Conservation (phyloP, 2,329 filamentous ascomycete genomes). For the Stachybotrys chartarum region DNA sequence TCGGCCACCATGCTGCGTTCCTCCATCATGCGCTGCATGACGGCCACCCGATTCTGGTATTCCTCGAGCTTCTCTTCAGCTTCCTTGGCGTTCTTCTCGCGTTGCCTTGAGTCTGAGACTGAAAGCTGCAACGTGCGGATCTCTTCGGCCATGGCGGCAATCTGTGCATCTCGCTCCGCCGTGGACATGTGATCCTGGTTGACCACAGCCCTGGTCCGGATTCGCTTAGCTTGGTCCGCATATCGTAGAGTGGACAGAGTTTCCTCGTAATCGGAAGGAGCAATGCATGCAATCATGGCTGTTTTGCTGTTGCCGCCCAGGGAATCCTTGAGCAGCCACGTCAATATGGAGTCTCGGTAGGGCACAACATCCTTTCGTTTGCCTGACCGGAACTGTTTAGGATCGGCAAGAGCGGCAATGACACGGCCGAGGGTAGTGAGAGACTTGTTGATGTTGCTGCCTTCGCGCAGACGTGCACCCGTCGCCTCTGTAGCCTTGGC, state of each 20-base stretch:
- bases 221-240: conserved; percentile 94
- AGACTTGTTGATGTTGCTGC: conserved; percentile 98
- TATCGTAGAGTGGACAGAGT: conserved; percentile 94
- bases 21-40: conserved; percentile 94
- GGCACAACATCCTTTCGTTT: conserved; percentile 67
- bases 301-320: conserved; percentile 96
- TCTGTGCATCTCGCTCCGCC: conserved; percentile 90
- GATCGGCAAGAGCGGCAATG: conserved; percentile 79
- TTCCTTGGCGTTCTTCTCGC: conserved; percentile 69
- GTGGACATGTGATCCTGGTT: conserved; percentile 93
- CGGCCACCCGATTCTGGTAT: conserved; percentile 83
- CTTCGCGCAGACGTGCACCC: conserved; percentile 82
- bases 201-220: conserved; percentile 87
- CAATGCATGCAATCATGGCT: conserved; percentile 97
- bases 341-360: conserved; percentile 81
- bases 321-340: conserved; percentile 89
- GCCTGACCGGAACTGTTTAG: conserved; percentile 49
- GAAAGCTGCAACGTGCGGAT: conserved; percentile 80
- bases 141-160: conserved; percentile 89
- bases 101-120: conserved; percentile 55
- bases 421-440: conserved; percentile 92
- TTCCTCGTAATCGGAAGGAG: conserved; percentile 93
- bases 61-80: conserved; percentile 84
- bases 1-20: conserved; percentile 85
- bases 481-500: conserved; percentile 95